Evolutionary conservation across 306 rosid species (phyloP).

Genomic region (Prunus dulcis): DNA sequence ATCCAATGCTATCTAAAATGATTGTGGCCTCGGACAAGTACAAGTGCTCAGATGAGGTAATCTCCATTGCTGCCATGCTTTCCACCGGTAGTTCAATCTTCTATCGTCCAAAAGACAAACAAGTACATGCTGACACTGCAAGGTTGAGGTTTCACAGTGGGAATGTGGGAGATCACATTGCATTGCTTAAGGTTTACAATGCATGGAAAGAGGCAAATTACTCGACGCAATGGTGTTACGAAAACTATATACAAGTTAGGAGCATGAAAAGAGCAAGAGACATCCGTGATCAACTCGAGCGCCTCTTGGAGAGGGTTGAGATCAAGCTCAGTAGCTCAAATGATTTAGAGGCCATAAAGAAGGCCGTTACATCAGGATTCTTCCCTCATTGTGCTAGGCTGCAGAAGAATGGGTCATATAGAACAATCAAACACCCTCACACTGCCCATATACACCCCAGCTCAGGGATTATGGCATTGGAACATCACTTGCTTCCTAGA

Average conservation of each 20-base stretch:
- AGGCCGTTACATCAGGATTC: conserved; percentile 80
- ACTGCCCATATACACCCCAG: conserved; percentile 90
- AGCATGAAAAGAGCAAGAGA: conserved; percentile 96
- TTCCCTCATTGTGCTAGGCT: conserved; percentile 76
- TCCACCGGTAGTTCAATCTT: conserved; percentile 82
- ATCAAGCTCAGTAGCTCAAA: conserved; percentile 40
- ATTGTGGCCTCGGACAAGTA: conserved; percentile 83
- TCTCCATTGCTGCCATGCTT: conserved; percentile 86
- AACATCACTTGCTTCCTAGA: conserved; percentile 61
- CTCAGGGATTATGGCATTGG: conserved; percentile 50
- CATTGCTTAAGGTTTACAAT: conserved; percentile 72
- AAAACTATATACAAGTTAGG: conserved; percentile 85
- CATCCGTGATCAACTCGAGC: conserved; percentile 80
- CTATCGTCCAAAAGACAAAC: conserved; percentile 88
- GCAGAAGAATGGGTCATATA: conserved; percentile 77
- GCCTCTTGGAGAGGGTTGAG: conserved; percentile 75
- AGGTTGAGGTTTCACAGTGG: conserved; percentile 76
- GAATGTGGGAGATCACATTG: conserved; percentile 86
- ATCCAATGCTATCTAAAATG: conserved; percentile 88
- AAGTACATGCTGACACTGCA: conserved; percentile 92
- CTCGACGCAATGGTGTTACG: conserved; percentile 91
- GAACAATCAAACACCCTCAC: conserved; percentile 66
- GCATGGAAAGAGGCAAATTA: conserved; percentile 90
- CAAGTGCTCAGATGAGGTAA: conserved; percentile 80
- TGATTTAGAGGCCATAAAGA: conserved; percentile 70